phyloP scores from a whole-genome alignment of 371 early-diverging fungal species.

The Rhizopus sp. region DNA sequence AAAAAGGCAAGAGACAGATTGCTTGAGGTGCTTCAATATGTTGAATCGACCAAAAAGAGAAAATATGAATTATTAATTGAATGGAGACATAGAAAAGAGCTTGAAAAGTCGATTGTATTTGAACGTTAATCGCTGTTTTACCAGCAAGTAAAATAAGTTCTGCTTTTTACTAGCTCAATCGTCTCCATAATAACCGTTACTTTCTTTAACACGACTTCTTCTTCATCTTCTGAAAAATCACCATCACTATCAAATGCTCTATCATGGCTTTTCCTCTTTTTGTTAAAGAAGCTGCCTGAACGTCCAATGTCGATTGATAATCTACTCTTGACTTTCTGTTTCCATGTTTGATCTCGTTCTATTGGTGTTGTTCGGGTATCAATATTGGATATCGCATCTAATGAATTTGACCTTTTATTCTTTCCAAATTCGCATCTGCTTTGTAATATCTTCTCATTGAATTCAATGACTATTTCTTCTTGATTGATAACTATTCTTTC shows the following conservation, averaged over 20 bases:
- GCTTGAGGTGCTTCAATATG: conserved; percentile 41
- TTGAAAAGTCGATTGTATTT: conserved; percentile 51
- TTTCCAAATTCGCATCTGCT: conserved; percentile 12
- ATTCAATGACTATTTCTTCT: conserved; percentile 54
- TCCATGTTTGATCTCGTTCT: conserved; percentile 17
- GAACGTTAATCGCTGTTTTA: conserved; percentile 24
- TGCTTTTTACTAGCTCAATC: conserved; percentile 32
- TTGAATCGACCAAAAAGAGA: conserved; percentile 44
- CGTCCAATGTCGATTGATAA: conserved; percentile 20
- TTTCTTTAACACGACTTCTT: conserved; percentile 10
- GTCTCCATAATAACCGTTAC: conserved; percentile 34
- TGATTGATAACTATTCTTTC: conserved; percentile 58
- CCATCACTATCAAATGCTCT: conserved; percentile 25
- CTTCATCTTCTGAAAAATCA: conserved; percentile 5
- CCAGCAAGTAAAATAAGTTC: conserved; percentile 39
- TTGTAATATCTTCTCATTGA: conserved; percentile 28
- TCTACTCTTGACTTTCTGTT: conserved; percentile 16
- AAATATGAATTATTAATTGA: conserved; percentile 43
- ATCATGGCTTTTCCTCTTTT: conserved; percentile 9
- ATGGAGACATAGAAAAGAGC: conserved; percentile 38
- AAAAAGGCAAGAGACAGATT: conserved; percentile 44
- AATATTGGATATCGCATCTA: conserved; percentile 8
- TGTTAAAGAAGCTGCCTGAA: conserved; percentile 15
- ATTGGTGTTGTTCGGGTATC: conserved; percentile 6
- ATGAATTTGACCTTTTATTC: conserved; percentile 1